These are phyloP conservation scores for Scedosporium aurantiacum DNA, from an alignment of 2,329 filamentous ascomycete genomes.

Conservation along the genomic window DNA sequence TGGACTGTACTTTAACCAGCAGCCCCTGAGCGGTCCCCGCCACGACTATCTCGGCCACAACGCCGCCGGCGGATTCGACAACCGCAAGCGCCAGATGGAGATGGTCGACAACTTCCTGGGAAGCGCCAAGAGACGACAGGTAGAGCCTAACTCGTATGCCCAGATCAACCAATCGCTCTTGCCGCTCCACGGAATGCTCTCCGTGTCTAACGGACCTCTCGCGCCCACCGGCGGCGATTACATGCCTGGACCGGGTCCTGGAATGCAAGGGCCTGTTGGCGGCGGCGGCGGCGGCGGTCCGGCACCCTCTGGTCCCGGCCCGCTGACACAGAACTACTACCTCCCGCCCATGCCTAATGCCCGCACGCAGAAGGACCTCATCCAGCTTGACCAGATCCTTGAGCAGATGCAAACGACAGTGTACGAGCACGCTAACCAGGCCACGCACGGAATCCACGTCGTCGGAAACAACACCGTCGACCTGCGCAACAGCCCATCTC, in stretches of 20 bases:
- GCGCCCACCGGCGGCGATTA: slow-evolving; percentile 37
- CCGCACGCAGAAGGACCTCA: slow-evolving; percentile 83
- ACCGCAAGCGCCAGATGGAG: slow-evolving; percentile 75
- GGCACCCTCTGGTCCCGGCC: slow-evolving; percentile 41
- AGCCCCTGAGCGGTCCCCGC: slow-evolving; percentile 12
- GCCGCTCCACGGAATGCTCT: slow-evolving; percentile 63
- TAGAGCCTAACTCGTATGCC: slow-evolving; percentile 81
- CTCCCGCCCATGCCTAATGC: slow-evolving; percentile 78
- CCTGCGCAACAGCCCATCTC: slow-evolving; percentile 47
- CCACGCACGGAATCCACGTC: slow-evolving; percentile 69
- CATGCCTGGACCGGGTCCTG: slow-evolving; percentile 31
- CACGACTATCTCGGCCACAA: slow-evolving; percentile 7
- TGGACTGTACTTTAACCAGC: slow-evolving; percentile 68
- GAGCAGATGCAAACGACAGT: slow-evolving; percentile 95
- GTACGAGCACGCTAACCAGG: slow-evolving; percentile 81
- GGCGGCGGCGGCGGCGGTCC: slow-evolving; percentile 28
- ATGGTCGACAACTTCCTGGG: slow-evolving; percentile 90
- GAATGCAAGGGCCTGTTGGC: slow-evolving; percentile 37
- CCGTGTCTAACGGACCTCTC: slow-evolving; percentile 42
- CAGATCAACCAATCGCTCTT: slow-evolving; percentile 84
- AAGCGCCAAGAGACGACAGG: slow-evolving; percentile 79
- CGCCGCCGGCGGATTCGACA: slow-evolving; percentile 41
- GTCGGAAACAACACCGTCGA: slow-evolving; percentile 56
- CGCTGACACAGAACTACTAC: slow-evolving; percentile 64
- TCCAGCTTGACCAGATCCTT: slow-evolving; percentile 89